phyloP scores from a whole-genome alignment of 768 basidiomycete genomes.

The Lactifluus hygrophoroides region DNA sequence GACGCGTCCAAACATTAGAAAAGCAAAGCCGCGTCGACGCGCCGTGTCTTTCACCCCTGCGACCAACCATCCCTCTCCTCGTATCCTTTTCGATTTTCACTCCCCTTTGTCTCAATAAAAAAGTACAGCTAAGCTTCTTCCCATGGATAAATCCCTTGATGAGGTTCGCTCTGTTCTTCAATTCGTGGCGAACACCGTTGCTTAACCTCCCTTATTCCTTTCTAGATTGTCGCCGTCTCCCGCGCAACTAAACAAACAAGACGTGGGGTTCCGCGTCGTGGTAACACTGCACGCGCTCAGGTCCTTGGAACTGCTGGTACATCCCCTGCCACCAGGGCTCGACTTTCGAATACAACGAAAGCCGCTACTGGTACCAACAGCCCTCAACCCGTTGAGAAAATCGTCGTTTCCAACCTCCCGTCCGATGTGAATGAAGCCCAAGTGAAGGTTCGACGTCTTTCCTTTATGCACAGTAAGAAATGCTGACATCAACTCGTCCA shows the following conservation, averaged over 20 bases:
- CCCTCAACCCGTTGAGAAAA: conserved; percentile 63
- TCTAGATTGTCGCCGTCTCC: conserved; percentile 60
- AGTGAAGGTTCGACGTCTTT: conserved; percentile 61
- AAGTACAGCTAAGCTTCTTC: conserved; percentile 5
- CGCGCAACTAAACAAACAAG: conserved; percentile 33
- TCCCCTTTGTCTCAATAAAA: background rate
- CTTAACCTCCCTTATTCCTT: conserved; percentile 21
- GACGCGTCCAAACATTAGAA: conserved; percentile 5
- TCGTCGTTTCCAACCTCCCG: conserved; percentile 93
- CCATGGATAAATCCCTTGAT: conserved; percentile 81
- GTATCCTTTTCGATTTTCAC: background rate
- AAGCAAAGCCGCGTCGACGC: background rate
- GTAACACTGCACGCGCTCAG: conserved; percentile 43
- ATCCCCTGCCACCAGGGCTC: conserved; percentile 45
- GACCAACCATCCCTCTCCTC: conserved; percentile 7
- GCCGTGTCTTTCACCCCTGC: background rate
- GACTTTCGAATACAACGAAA: conserved; percentile 35
- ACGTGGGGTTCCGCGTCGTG: conserved; percentile 37
- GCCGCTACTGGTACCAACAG: conserved; percentile 29
- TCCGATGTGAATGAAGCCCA: conserved; percentile 87
- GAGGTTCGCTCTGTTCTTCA: conserved; percentile 42
- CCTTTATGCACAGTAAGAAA: background rate
- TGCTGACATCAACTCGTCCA: background rate
- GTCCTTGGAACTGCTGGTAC: conserved; percentile 48
- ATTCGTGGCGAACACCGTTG: conserved; percentile 22